phyloP scores from a whole-genome alignment of 495 filamentous ascomycete genomes.

The Daldinia vernicosa region DNA sequence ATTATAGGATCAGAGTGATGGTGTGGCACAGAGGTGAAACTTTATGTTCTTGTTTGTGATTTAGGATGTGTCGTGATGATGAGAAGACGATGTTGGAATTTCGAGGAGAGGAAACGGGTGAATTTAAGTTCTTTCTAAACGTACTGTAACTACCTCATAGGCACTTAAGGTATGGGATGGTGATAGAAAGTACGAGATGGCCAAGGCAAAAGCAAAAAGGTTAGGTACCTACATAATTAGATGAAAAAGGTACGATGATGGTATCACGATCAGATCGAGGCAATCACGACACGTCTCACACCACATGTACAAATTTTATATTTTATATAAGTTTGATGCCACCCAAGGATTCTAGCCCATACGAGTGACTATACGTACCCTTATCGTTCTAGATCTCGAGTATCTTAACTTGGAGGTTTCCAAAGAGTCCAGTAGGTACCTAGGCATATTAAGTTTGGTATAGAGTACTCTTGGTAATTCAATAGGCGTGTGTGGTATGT shows the following conservation, averaged over 20 bases:
- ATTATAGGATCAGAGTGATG: neutral
- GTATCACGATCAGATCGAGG: slow-evolving; percentile 18
- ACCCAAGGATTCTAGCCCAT: neutral
- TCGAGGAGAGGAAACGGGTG: slow-evolving; percentile 7
- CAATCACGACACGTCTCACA: slow-evolving; percentile 33
- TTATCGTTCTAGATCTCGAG: neutral
- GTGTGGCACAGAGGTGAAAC: neutral
- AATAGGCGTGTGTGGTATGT: neutral
- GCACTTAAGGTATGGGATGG: neutral
- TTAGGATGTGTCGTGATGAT: slow-evolving; percentile 6
- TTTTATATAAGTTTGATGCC: neutral
- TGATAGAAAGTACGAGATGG: neutral
- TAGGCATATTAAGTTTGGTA: neutral
- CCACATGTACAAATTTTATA: slow-evolving; percentile 7
- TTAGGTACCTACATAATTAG: slow-evolving; percentile 15
- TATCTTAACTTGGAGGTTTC: neutral
- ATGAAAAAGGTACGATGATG: neutral
- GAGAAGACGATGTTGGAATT: slow-evolving; percentile 2
- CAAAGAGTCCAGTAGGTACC: neutral
- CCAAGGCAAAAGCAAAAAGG: slow-evolving; percentile 6
- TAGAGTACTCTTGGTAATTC: no score
- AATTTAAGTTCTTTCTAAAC: slow-evolving; percentile 32
- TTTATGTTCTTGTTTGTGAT: neutral
- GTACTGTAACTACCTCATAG: no score
- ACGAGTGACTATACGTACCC: neutral